Percentiles rank a stretch among this genome's conserved stretches.
These are phyloP conservation scores for Cardiospermum halicacabum DNA, from an alignment of 345 rosid species.

Conservation along the genomic window DNA sequence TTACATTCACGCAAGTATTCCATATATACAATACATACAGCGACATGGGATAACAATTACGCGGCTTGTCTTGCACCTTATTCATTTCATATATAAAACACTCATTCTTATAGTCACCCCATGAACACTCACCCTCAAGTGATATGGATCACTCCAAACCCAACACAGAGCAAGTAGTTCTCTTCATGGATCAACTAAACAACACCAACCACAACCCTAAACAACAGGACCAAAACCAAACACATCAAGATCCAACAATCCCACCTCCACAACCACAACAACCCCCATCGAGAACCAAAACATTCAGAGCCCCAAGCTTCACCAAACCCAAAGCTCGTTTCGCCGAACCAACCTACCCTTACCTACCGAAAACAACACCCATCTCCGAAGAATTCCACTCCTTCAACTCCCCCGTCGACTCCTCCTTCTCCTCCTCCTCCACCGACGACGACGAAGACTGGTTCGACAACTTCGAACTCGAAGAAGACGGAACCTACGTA, in stretches of 20 bases:
- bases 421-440: background rate
- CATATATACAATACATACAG: too few species aligned
- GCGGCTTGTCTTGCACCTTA: too few species aligned
- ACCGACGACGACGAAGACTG: constrained; percentile 21
- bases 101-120: too few species aligned
- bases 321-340: constrained; percentile 51
- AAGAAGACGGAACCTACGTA: background rate
- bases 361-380: constrained; percentile 9
- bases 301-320: constrained; percentile 31
- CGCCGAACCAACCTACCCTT: constrained; percentile 22
- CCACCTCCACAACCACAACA: background rate
- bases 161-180: constrained; percentile 26
- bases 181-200: constrained; percentile 19
- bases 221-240: background rate
- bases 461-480: constrained; percentile 14
- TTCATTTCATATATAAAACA: too few species aligned
- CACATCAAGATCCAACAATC: background rate
- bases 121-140: too few species aligned
- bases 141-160: background rate
- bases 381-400: constrained; percentile 13
- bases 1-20: too few species aligned
- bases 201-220: too few species aligned
- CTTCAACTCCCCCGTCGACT: background rate
- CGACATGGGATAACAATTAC: too few species aligned
- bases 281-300: constrained; percentile 15